Percentiles rank a stretch among this genome's conserved stretches.
Evolutionary conservation across 805 yeast genomes (phyloP).

Genomic region (Saturnispora hagleri): DNA sequence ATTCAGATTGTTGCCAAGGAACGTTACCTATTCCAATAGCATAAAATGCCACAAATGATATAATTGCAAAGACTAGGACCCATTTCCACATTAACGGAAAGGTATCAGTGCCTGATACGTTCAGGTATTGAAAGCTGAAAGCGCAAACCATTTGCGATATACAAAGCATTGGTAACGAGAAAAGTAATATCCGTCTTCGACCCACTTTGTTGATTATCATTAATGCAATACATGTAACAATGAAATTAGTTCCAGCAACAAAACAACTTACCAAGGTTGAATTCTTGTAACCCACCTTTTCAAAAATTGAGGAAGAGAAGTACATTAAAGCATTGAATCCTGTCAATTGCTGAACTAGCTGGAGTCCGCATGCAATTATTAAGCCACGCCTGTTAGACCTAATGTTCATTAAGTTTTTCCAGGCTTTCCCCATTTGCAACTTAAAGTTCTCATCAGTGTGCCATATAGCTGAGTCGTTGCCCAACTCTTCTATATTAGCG

Average conservation of each 20-base stretch:
- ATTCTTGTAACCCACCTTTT: slow-evolving; percentile 78
- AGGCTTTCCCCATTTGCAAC: slow-evolving; percentile 46
- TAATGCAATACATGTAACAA: slow-evolving; percentile 78
- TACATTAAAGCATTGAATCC: slow-evolving; percentile 96
- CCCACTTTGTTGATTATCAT: slow-evolving; percentile 82
- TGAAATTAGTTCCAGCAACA: slow-evolving; percentile 89
- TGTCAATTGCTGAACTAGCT: slow-evolving; percentile 92
- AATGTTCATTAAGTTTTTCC: slow-evolving; percentile 51
- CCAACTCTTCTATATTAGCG: slow-evolving; percentile 59
- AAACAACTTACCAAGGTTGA: slow-evolving; percentile 93
- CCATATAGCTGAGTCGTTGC: slow-evolving; percentile 30
- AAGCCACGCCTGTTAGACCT: slow-evolving; percentile 85
- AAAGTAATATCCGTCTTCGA: slow-evolving; percentile 68
- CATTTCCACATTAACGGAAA: slow-evolving; percentile 70
- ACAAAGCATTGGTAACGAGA: slow-evolving; percentile 79
- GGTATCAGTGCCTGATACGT: slow-evolving; percentile 61
- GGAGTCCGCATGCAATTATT: slow-evolving; percentile 83
- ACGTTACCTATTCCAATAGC: slow-evolving; percentile 95
- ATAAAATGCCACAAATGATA: slow-evolving; percentile 77
- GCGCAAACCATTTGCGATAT: slow-evolving; percentile 69
- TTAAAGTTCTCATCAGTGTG: slow-evolving; percentile 29
- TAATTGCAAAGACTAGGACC: slow-evolving; percentile 76
- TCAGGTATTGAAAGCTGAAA: slow-evolving; percentile 50
- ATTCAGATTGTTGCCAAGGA: slow-evolving; percentile 96
- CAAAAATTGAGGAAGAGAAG: slow-evolving; percentile 85